Evolutionary conservation across 345 rosid species (phyloP), one percentile per base, ranked within the genome.

Genomic region (Citrus sinensis): DNA sequence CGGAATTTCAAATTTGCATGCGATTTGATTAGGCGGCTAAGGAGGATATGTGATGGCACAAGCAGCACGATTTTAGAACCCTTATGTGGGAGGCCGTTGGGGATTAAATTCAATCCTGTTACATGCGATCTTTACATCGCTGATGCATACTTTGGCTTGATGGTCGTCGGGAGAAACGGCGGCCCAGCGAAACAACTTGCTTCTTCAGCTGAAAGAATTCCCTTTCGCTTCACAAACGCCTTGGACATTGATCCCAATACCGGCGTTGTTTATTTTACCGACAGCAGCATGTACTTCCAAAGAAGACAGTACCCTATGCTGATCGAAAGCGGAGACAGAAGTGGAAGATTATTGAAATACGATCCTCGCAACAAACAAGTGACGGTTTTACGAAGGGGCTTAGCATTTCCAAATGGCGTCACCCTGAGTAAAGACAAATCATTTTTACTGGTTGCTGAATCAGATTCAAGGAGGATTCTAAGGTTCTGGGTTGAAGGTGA

Each of bases 101-200:
- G 92, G 34, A 76, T 90, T 1, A 85, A 83, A 70, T 87, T 90
- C 72, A 79, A 81, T 80, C n/a, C 55, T 2, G 17, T 6, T 42
- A 88, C 88, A 0, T 87, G 93, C 14, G 87, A 88, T 30, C 87
- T 90, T 37, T 90, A 85, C 78, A 78, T 90, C 1, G 93, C 92
- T 10, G 93, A 90, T 37, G 93, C 93, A n/a, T 90, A 88, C 70
- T 83, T 72, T 17, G 93, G 93, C 24, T 80, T 90, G 1, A 61
- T 88, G 9, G 78, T 54, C 27, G 92, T 87, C 0, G 89, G 89
- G 5, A 84, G 81, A n/a, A 2, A 72, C 4, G 90, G 90, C 2
- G 90, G 92, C 7, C 73, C 67, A 6, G 92, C 90, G 13, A 64
- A n/a, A 11, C 83, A 65, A 65, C 82, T 90, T 0, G 87, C 77